Evolutionary conservation across 441 rosid species (phyloP).

Genomic region (Eugenia klotzschiana): DNA sequence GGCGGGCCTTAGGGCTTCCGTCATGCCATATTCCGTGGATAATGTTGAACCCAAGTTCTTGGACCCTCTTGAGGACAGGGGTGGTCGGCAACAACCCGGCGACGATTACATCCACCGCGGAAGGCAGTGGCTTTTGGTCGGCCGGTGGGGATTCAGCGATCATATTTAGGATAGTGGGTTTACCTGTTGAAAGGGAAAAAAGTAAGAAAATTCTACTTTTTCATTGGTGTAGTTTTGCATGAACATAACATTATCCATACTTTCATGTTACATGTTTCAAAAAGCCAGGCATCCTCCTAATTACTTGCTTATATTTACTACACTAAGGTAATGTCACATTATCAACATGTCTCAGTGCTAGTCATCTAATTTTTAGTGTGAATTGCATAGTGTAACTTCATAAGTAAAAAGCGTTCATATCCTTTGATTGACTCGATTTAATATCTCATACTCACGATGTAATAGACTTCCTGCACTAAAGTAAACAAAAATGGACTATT

Average conservation of each 20-base stretch:
- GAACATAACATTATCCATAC: background rate
- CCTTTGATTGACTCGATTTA: background rate
- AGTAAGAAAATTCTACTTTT: background rate
- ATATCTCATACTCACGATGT: background rate
- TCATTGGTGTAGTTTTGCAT: background rate
- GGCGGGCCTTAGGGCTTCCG: slow-evolving; percentile 39
- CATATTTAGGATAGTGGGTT: slow-evolving; percentile 25
- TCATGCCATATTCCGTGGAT: slow-evolving; percentile 42
- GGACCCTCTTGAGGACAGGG: slow-evolving; percentile 13
- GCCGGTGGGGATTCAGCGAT: slow-evolving; percentile 10
- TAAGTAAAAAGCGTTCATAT: background rate
- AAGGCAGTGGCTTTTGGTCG: background rate
- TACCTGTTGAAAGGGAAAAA: background rate
- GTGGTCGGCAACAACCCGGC: slow-evolving; percentile 25
- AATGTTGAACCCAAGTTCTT: slow-evolving; percentile 32
- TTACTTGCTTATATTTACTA: background rate
- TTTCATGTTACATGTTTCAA: background rate
- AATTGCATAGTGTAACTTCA: background rate
- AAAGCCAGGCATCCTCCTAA: background rate
- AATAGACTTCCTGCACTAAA: background rate
- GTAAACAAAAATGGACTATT: background rate
- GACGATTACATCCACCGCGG: slow-evolving; percentile 16
- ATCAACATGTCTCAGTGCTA: background rate
- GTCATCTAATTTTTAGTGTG: background rate
- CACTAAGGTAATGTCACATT: background rate